Evolutionary conservation across 2,329 filamentous ascomycete genomes (phyloP), one percentile per base, ranked within the genome.

Genomic region (Leptographium wingfieldii): DNA sequence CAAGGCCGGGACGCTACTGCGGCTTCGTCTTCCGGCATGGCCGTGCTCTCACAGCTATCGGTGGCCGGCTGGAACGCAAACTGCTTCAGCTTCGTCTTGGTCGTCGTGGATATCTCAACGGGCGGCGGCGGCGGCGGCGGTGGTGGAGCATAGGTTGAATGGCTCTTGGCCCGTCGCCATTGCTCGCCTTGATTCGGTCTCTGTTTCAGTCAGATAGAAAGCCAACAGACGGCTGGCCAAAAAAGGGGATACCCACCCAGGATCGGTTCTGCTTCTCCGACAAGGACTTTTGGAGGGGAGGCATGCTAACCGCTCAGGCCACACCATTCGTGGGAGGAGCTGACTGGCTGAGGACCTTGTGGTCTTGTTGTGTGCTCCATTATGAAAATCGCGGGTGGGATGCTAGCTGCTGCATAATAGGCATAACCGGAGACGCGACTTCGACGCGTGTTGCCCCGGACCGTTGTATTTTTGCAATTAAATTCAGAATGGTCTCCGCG

Each of bases 61-160:
- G 56, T 14, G 59, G 61, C 22, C 27, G 54, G 16, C 22, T 25
- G 60, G 14, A 61, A 57, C 1, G 67, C 63, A 9, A 81, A 82
- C 38, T 73, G 72, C 61, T 78, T 80, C 38, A 86, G 74, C 66
- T 85, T 86, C 63, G 74, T 80, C 67, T 81, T 85, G 12, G 83
- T 84, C 10, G 74, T 74, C 38, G 80, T 76, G 48, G 83, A 85
- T 14, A 83, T 74, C 22, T 78, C 76, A 38, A 76, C 73, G 7
- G 78, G 73, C 46, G 70, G 73, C 12, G 68, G 69, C 48, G 76
- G 63, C 69, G 51, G 72, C 49, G 70, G 73, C 11, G 57, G 57
- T 69, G 48, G 69, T 70, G 33, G 53, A 12, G 68, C 54, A 67
- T 70, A 71, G 54, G 72, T 68, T 5, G 79, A 75, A 67, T 81